A percentile compares a stretch with the other conserved stretches of the same genome.
These are phyloP conservation scores for Sonneratia caseolaris DNA, from an alignment of 345 rosid species.

Conservation along the genomic window DNA sequence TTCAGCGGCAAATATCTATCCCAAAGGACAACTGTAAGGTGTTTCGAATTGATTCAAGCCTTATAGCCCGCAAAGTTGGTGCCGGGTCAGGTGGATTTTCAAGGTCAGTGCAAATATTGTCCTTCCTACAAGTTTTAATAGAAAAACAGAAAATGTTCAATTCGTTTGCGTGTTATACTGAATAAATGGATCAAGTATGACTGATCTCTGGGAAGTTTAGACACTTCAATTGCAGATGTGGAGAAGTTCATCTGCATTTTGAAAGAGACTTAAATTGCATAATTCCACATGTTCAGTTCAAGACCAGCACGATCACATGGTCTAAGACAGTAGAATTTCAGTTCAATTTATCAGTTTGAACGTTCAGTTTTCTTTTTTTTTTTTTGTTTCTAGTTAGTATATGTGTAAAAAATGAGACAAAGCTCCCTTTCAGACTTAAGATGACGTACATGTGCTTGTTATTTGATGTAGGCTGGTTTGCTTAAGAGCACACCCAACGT, in stretches of 20 bases:
- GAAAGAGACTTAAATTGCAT: no score
- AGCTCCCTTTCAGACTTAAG: not conserved
- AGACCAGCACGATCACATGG: no score
- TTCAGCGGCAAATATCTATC: conserved; percentile 44
- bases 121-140: not conserved
- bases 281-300: no score
- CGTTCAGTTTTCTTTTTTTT: not conserved
- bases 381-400: not conserved
- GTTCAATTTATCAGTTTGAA: no score
- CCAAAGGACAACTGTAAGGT: conserved; percentile 33
- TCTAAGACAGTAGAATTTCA: no score
- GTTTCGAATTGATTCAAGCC: conserved; percentile 50
- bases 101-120: conserved; percentile 33
- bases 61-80: conserved; percentile 66
- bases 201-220: not conserved
- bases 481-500: conserved; percentile 78
- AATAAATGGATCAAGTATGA: not conserved
- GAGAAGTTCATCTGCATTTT: no score
- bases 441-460: not conserved
- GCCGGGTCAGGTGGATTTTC: conserved; percentile 95
- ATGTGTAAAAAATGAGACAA: not conserved
- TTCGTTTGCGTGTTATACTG: not conserved
- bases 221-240: not conserved
- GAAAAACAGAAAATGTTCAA: not conserved
- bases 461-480: conserved; percentile 62